Evolutionary conservation across 1,284 basidiomycete species (phyloP).

Genomic region (Naganishia liquefaciens): DNA sequence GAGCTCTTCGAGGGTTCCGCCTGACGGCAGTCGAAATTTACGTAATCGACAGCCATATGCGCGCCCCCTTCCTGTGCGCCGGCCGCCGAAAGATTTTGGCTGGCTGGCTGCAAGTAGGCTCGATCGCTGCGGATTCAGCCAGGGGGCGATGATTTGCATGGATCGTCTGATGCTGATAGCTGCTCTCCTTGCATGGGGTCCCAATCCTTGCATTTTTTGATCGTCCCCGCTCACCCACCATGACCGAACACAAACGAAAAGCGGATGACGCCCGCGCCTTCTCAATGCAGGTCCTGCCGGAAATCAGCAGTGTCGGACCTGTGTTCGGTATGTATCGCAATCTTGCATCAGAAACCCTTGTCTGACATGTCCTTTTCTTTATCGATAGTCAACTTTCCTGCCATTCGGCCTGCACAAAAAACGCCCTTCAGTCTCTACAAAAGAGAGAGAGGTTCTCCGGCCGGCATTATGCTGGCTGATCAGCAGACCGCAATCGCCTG

Average conservation of each 20-base stretch:
- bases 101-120: too few species aligned
- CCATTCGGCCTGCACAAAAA: slow-evolving; percentile 62
- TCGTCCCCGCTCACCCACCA: not conserved
- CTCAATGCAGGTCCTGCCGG: not conserved
- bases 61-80: not conserved
- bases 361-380: not conserved
- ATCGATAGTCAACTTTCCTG: slow-evolving; percentile 76
- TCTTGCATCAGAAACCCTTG: not conserved
- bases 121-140: not conserved
- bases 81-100: slow-evolving; percentile 4
- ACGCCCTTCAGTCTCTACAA: slow-evolving; percentile 70
- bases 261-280: not conserved
- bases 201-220: not conserved
- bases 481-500: slow-evolving; percentile 65
- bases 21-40: too few species aligned
- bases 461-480: slow-evolving; percentile 55
- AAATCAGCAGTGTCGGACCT: slow-evolving; percentile 6
- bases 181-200: not conserved
- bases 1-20: too few species aligned
- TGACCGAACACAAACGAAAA: slow-evolving; percentile 11
- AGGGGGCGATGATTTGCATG: too few species aligned
- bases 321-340: slow-evolving; percentile 5
- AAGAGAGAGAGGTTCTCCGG: slow-evolving; percentile 43
- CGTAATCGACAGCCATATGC: too few species aligned
- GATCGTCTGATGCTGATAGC: too few species aligned